These are phyloP conservation scores for Neonectria ditissima DNA, from an alignment of 2,329 filamentous ascomycete genomes.

Conservation along the genomic window DNA sequence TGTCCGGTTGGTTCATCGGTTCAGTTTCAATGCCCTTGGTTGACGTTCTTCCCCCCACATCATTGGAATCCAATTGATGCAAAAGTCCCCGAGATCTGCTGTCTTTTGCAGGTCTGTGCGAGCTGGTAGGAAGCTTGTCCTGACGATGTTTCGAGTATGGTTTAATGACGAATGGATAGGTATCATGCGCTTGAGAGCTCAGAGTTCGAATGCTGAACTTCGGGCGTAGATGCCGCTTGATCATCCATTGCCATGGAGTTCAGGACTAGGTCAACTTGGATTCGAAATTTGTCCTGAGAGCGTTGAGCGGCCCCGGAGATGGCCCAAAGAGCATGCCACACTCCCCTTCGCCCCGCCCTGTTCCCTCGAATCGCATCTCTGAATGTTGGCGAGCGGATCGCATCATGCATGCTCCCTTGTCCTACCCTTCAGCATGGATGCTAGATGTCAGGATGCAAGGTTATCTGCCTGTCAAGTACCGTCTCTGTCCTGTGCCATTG, in stretches of 20 bases:
- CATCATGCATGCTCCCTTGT: constrained; percentile 29
- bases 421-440: constrained; percentile 11
- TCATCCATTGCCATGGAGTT: background rate
- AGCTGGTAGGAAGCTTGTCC: background rate
- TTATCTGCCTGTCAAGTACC: constrained; percentile 14
- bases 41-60: background rate
- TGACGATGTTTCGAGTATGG: background rate
- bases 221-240: background rate
- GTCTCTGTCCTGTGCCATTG: background rate
- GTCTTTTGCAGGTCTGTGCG: background rate
- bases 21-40: background rate
- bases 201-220: background rate
- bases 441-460: constrained; percentile 20
- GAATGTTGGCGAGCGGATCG: constrained; percentile 37
- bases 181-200: background rate
- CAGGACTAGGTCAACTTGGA: background rate
- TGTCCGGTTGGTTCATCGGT: background rate
- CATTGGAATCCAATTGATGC: background rate
- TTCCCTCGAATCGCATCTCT: constrained; percentile 36
- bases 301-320: background rate
- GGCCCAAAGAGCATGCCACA: background rate
- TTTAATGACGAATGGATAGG: background rate
- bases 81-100: background rate
- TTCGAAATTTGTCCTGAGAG: background rate
- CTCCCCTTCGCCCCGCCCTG: constrained; percentile 7